These are phyloP conservation scores for Podospora conica DNA, from an alignment of 495 filamentous ascomycete genomes.

Conservation along the genomic window DNA sequence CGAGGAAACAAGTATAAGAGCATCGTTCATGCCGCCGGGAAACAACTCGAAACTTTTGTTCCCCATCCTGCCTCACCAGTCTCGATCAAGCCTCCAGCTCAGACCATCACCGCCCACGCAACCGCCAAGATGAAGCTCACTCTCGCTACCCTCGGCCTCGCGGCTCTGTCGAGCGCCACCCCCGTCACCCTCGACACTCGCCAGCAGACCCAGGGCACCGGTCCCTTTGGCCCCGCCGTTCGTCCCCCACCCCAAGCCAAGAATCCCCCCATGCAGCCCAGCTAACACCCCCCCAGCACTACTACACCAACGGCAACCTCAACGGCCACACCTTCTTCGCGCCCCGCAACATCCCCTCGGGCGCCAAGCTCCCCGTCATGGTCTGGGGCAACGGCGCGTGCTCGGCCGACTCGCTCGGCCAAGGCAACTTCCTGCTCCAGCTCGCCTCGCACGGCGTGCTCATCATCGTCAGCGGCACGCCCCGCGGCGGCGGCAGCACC, in stretches of 20 bases:
- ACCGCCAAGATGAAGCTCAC: background rate
- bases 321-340: slow-evolving; percentile 25
- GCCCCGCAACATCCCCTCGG: slow-evolving; percentile 15
- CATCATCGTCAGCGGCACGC: slow-evolving; percentile 26
- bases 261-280: background rate
- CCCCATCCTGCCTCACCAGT: background rate
- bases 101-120: background rate
- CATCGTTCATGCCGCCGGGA: background rate
- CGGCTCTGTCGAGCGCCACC: background rate
- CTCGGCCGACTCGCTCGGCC: slow-evolving; percentile 17
- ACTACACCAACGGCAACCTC: slow-evolving; percentile 19
- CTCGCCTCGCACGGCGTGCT: slow-evolving; percentile 28
- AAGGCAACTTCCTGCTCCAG: slow-evolving; percentile 17
- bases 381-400: slow-evolving; percentile 35
- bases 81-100: background rate
- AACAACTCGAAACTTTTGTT: background rate
- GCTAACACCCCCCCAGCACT: slow-evolving; percentile 2
- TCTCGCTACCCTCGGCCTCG: background rate
- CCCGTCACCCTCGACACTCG: background rate
- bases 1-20: background rate
- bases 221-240: background rate
- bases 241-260: background rate
- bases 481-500: slow-evolving; percentile 18
- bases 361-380: slow-evolving; percentile 24
- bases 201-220: background rate